Evolutionary conservation across 1,284 basidiomycete species (phyloP).

Genomic region (Vanrija pseudolonga): DNA sequence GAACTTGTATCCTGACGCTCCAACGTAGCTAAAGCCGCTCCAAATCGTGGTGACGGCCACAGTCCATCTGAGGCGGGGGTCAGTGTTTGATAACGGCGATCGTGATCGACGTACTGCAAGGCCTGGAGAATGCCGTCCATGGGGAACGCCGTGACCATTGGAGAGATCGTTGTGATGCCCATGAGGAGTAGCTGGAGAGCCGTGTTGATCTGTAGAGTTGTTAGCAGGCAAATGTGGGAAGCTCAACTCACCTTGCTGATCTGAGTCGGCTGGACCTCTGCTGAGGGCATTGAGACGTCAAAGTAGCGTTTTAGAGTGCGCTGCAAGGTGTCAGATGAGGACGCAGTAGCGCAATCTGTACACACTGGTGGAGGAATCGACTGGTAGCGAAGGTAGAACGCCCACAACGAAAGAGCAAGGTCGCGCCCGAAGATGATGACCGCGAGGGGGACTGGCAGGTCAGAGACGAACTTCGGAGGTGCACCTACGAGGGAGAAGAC

Average conservation of each 20-base stretch:
- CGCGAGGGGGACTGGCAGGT: slow-evolving; percentile 68
- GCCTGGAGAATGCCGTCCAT: slow-evolving; percentile 59
- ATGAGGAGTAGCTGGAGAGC: slow-evolving; percentile 86
- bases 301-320: slow-evolving; percentile 91
- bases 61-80: slow-evolving; percentile 58
- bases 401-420: slow-evolving; percentile 77
- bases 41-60: slow-evolving; percentile 86
- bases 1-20: slow-evolving; percentile 65
- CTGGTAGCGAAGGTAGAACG: slow-evolving; percentile 90
- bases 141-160: slow-evolving; percentile 60
- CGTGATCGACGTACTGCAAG: slow-evolving; percentile 56
- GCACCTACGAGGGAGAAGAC: slow-evolving; percentile 71
- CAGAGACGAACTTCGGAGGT: not conserved
- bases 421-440: slow-evolving; percentile 86
- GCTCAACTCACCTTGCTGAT: slow-evolving; percentile 72
- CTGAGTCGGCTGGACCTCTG: slow-evolving; percentile 81
- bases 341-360: not conserved
- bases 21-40: slow-evolving; percentile 87
- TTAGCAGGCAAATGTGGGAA: slow-evolving; percentile 6
- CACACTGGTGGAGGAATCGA: slow-evolving; percentile 81
- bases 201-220: slow-evolving; percentile 72
- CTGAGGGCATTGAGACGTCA: slow-evolving; percentile 91
- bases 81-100: not conserved
- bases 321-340: slow-evolving; percentile 49
- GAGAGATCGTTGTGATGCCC: slow-evolving; percentile 79